phyloP scores from a whole-genome alignment of 2,329 filamentous ascomycete species.

The Ceratocystis lukuohia region DNA sequence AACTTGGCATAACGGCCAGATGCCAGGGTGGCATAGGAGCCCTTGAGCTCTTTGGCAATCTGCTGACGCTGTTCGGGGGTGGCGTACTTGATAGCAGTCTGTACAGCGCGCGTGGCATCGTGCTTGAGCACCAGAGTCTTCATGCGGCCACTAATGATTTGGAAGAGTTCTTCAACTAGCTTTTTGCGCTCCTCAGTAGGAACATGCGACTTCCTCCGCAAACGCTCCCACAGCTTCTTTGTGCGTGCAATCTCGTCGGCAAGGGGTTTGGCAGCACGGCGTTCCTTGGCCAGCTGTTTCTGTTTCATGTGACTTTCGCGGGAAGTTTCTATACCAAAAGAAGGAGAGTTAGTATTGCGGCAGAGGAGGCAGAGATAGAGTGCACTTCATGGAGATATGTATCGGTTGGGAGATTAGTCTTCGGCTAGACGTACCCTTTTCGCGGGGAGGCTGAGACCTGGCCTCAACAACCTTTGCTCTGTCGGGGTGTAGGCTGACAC shows the following conservation, averaged over 20 bases:
- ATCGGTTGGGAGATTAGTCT: background rate
- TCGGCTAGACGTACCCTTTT: conserved; percentile 16
- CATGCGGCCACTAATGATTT: conserved; percentile 78
- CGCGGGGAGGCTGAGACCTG: conserved; percentile 19
- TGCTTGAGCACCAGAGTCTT: conserved; percentile 98
- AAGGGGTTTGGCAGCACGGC: conserved; percentile 84
- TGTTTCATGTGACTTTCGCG: conserved; percentile 89
- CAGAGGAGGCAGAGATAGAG: background rate
- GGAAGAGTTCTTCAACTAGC: conserved; percentile 78
- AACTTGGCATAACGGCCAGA: conserved; percentile 98
- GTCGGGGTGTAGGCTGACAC: conserved; percentile 32
- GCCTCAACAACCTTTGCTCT: conserved; percentile 27
- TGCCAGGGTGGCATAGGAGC: conserved; percentile 69
- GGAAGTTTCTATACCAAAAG: conserved; percentile 45
- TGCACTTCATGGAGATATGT: background rate
- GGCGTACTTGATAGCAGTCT: conserved; percentile 93
- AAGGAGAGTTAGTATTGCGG: background rate
- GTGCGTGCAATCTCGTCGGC: conserved; percentile 77
- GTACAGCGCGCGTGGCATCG: conserved; percentile 89
- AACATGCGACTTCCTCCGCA: conserved; percentile 87
- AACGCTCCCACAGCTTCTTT: conserved; percentile 93
- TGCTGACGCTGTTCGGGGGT: conserved; percentile 69
- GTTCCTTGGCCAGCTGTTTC: conserved; percentile 73
- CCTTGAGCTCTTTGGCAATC: conserved; percentile 77
- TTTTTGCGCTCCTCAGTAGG: conserved; percentile 76